Conservation (phyloP, 2,329 filamentous ascomycete species). For the Alternaria hordeiaustralica region DNA sequence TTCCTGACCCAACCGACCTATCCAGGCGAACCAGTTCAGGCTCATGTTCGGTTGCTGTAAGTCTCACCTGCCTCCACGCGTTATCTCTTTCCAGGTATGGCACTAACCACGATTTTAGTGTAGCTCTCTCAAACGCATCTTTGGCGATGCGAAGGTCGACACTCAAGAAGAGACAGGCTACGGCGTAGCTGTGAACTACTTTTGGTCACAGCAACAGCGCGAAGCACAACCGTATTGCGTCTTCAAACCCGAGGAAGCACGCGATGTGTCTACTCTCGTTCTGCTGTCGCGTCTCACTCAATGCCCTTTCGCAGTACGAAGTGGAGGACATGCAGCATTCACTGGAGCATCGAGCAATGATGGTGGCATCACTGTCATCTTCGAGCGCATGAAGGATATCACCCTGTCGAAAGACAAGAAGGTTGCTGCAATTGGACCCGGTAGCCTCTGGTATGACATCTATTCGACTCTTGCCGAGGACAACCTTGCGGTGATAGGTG, state of each 20-base stretch:
- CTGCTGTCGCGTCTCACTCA: constrained; percentile 26
- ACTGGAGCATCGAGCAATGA: constrained; percentile 37
- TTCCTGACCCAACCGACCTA: not conserved
- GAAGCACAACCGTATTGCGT: constrained; percentile 30
- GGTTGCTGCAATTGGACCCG: constrained; percentile 35
- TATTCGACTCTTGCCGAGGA: constrained; percentile 34
- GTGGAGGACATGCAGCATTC: constrained; percentile 34
- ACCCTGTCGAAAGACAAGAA: constrained; percentile 24
- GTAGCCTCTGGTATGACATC: constrained; percentile 42
- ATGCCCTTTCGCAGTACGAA: constrained; percentile 51
- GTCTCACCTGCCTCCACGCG: not conserved
- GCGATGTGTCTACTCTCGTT: constrained; percentile 26
- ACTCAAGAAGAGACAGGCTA: constrained; percentile 20
- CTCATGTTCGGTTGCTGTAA: constrained; percentile 20
- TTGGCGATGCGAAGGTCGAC: constrained; percentile 21
- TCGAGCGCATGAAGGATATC: constrained; percentile 34
- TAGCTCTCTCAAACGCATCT: constrained; percentile 24
- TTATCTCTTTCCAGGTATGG: not conserved
- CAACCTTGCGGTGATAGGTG: constrained; percentile 35
- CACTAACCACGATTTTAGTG: constrained; percentile 21
- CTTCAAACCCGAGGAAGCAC: constrained; percentile 28
- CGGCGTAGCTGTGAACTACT: constrained; percentile 20
- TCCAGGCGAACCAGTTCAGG: not conserved
- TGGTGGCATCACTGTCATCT: constrained; percentile 34
- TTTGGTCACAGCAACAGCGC: constrained; percentile 35